Evolutionary conservation across 345 rosid genomes (phyloP).

Genomic region (Dipteronia dyeriana): DNA sequence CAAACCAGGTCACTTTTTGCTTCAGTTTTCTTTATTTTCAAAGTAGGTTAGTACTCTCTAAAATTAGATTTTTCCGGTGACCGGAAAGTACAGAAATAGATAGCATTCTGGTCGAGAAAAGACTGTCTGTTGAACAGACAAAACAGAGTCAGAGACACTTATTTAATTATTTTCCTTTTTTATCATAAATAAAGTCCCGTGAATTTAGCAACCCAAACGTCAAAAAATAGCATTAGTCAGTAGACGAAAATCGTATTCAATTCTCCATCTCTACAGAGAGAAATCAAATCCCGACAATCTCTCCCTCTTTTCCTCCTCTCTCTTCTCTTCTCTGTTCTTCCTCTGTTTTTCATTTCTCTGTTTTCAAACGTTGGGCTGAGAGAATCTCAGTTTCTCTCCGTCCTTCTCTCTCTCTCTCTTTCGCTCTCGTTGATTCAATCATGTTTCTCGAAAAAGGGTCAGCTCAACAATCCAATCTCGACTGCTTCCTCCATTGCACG

Average conservation of each 20-base stretch:
- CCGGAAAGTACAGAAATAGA: slow-evolving; percentile 14
- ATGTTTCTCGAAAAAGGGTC: slow-evolving; percentile 70
- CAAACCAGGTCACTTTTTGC: background rate
- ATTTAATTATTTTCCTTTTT: slow-evolving; percentile 13
- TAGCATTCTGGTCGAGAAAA: slow-evolving; percentile 24
- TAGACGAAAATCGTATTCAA: slow-evolving; percentile 21
- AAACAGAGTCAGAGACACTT: background rate
- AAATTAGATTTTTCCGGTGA: slow-evolving; percentile 20
- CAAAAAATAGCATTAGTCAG: slow-evolving; percentile 50
- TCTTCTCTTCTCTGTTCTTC: slow-evolving; percentile 11
- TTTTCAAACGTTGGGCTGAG: slow-evolving; percentile 37
- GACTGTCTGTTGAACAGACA: slow-evolving; percentile 17
- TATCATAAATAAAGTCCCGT: slow-evolving; percentile 35
- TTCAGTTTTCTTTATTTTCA: background rate
- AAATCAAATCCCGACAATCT: slow-evolving; percentile 48
- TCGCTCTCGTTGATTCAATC: slow-evolving; percentile 25
- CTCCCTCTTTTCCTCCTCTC: slow-evolving; percentile 37
- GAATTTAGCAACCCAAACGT: slow-evolving; percentile 63
- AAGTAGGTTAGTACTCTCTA: background rate
- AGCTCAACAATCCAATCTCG: slow-evolving; percentile 78
- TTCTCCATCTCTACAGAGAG: slow-evolving; percentile 32
- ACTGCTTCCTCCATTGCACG: slow-evolving; percentile 75
- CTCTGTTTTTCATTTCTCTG: slow-evolving; percentile 20
- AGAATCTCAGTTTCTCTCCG: slow-evolving; percentile 17
- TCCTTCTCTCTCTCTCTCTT: slow-evolving; percentile 23